A percentile compares a stretch with the other conserved stretches of the same genome.
phyloP scores from a whole-genome alignment of 352 stramenopile genomes.

The Phytophthora sp. region DNA sequence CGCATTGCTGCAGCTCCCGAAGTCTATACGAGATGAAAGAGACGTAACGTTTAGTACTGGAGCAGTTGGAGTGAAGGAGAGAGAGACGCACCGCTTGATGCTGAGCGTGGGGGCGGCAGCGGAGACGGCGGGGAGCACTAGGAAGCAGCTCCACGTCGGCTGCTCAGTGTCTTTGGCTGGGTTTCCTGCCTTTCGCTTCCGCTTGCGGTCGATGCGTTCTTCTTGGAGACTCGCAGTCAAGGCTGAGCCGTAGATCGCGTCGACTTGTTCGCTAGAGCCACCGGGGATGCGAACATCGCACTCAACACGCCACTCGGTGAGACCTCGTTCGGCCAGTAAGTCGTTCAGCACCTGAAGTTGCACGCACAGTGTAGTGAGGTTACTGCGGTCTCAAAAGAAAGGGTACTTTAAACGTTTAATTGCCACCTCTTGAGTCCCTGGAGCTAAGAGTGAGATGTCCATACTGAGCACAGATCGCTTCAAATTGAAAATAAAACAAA shows the following conservation, averaged over 20 bases:
- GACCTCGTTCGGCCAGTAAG: constrained; percentile 40
- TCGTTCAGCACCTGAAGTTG: constrained; percentile 58
- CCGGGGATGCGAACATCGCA: constrained; percentile 14
- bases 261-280: constrained; percentile 20
- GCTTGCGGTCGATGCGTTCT: constrained; percentile 45
- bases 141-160: constrained; percentile 37
- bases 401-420: too few relatives aligned
- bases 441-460: constrained; percentile 10
- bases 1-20: constrained; percentile 42
- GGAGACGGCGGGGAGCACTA: constrained; percentile 39
- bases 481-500: too few relatives aligned
- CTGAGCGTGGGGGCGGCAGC: constrained; percentile 27
- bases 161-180: constrained; percentile 1
- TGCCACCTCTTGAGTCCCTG: constrained; percentile 34
- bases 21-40: constrained; percentile 23
- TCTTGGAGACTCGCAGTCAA: constrained; percentile 38
- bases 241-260: constrained; percentile 44
- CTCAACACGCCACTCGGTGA: constrained; percentile 43
- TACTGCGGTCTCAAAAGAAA: neutral
- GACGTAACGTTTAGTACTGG: neutral
- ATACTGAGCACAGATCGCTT: too few relatives aligned
- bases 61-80: neutral
- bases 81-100: constrained; percentile 42
- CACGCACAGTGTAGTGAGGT: neutral
- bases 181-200: constrained; percentile 32